Evolutionary conservation across 2,329 filamentous ascomycete genomes (phyloP).

Genomic region (Pseudogymnoascus sp.): DNA sequence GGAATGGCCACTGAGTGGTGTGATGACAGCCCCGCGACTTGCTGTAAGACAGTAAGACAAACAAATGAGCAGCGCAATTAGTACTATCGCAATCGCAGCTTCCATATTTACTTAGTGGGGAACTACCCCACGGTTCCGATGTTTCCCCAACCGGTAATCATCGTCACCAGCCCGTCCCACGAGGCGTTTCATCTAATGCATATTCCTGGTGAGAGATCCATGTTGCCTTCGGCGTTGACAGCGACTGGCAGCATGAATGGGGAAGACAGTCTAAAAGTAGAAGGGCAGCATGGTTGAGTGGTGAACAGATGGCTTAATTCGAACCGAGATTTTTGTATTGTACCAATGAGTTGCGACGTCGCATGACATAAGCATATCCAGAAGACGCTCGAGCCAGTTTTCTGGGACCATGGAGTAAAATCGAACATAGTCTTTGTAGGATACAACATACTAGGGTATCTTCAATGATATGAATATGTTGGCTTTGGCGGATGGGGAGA

Average conservation of each 20-base stretch:
- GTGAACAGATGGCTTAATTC: background rate
- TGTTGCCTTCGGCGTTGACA: background rate
- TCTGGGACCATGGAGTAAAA: background rate
- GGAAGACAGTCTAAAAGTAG: background rate
- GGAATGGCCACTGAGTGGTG: constrained; percentile 1
- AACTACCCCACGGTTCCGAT: background rate
- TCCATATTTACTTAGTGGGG: constrained; percentile 4
- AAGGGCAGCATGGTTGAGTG: background rate
- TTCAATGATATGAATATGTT: background rate
- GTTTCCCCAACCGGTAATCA: background rate
- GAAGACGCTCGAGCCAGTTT: background rate
- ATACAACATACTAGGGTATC: background rate
- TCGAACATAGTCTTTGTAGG: background rate
- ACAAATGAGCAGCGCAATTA: background rate
- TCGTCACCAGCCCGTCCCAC: background rate
- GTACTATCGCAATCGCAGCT: background rate
- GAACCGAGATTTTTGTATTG: background rate
- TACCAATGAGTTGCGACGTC: no score
- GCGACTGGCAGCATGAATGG: background rate
- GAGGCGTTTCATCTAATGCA: constrained; percentile 2
- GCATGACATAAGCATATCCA: background rate
- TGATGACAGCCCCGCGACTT: background rate
- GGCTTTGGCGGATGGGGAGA: background rate
- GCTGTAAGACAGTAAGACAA: background rate
- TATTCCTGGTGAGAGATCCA: background rate